phyloP scores from a whole-genome alignment of 352 stramenopile genomes.

The Globisporangium yorkense region DNA sequence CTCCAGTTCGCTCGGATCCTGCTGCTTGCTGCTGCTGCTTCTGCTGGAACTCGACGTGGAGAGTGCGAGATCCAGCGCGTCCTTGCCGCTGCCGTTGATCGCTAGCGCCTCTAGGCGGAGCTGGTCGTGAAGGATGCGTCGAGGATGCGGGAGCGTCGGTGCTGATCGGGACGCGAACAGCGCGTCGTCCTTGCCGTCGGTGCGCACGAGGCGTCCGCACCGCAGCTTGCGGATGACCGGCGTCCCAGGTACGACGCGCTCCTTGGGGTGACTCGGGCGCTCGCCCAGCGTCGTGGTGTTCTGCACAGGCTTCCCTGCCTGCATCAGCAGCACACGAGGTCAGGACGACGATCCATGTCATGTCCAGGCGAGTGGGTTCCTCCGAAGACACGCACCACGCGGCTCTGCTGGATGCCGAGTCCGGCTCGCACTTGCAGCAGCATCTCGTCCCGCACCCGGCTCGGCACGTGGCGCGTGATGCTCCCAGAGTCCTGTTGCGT shows the following conservation, averaged over 20 bases:
- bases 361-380: background rate
- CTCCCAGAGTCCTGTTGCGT: conserved; percentile 1
- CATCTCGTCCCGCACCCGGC: conserved; percentile 47
- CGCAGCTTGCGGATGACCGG: conserved; percentile 32
- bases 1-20: background rate
- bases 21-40: background rate
- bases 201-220: conserved; percentile 32
- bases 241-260: conserved; percentile 30
- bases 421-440: conserved; percentile 18
- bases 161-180: conserved; percentile 20
- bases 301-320: conserved; percentile 8
- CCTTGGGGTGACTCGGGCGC: conserved; percentile 18
- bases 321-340: background rate
- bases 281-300: conserved; percentile 42
- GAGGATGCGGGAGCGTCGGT: conserved; percentile 19
- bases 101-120: conserved; percentile 15
- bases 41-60: background rate
- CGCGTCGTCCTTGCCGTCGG: conserved; percentile 14
- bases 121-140: conserved; percentile 8
- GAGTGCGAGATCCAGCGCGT: conserved; percentile 11
- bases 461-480: conserved; percentile 1
- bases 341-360: background rate
- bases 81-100: conserved; percentile 7
- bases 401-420: conserved; percentile 7
- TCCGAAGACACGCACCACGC: conserved; percentile 6